Conservation (phyloP, 768 basidiomycete species). For the Agrocybe pediades region DNA sequence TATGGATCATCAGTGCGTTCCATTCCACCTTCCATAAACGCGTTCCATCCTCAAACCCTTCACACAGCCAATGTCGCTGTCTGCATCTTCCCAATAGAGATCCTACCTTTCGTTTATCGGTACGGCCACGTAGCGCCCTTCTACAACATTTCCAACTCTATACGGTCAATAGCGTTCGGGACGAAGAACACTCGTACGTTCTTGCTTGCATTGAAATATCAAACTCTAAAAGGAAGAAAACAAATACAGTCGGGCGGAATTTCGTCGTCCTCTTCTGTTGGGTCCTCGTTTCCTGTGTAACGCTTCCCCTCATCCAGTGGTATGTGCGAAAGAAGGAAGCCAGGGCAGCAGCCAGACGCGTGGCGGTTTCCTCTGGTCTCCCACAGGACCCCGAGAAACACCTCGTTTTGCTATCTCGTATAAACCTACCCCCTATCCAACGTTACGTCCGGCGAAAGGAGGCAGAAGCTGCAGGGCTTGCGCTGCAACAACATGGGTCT, state of each 20-base stretch:
- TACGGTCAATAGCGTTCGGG: constrained; percentile 64
- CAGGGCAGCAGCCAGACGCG: neutral
- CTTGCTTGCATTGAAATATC: neutral
- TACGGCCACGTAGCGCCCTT: constrained; percentile 76
- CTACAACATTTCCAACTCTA: constrained; percentile 65
- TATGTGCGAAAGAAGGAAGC: neutral
- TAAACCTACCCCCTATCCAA: neutral
- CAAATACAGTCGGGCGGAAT: constrained; percentile 53
- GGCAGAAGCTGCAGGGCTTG: neutral
- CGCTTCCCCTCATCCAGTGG: neutral
- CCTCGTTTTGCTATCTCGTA: neutral
- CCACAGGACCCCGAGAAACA: neutral
- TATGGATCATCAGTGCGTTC: constrained; percentile 65
- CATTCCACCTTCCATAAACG: neutral
- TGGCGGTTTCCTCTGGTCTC: neutral
- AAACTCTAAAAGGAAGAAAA: neutral
- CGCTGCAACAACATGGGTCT: too few relatives aligned
- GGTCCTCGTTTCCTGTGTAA: constrained; percentile 26
- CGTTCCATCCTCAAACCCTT: neutral
- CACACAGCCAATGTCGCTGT: constrained; percentile 61
- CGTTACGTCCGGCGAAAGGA: neutral
- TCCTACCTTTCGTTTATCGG: constrained; percentile 57
- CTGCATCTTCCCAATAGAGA: constrained; percentile 55
- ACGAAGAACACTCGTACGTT: constrained; percentile 61
- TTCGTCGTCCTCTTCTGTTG: constrained; percentile 63